Evolutionary conservation across 1,284 basidiomycete species (phyloP).

Genomic region (Ceratobasidium sp.): DNA sequence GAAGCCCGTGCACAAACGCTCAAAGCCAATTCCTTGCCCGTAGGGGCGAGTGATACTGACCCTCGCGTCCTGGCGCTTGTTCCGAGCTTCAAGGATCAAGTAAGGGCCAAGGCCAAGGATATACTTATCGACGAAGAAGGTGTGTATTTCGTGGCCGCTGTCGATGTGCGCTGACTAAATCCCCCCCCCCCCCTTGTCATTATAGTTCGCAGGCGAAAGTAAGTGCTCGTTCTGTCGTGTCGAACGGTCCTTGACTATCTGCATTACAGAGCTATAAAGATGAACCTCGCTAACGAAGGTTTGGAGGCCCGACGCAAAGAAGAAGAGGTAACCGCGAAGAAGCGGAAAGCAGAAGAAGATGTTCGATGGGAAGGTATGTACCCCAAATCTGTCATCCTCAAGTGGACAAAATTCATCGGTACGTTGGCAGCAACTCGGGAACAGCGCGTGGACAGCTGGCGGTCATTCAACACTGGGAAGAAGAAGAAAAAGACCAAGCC

Average conservation of each 20-base stretch:
- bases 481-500: slow-evolving; percentile 82
- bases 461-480: slow-evolving; percentile 65
- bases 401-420: slow-evolving; percentile 19
- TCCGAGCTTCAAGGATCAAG: slow-evolving; percentile 70
- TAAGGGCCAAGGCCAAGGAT: slow-evolving; percentile 77
- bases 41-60: slow-evolving; percentile 66
- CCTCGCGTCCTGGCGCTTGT: slow-evolving; percentile 64
- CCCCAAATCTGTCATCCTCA: slow-evolving; percentile 19
- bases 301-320: slow-evolving; percentile 85
- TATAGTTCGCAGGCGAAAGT: slow-evolving; percentile 75
- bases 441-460: slow-evolving; percentile 83
- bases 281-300: slow-evolving; percentile 87
- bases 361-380: slow-evolving; percentile 78
- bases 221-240: slow-evolving; percentile 51
- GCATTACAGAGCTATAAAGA: slow-evolving; percentile 74
- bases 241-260: neutral
- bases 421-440: slow-evolving; percentile 70
- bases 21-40: slow-evolving; percentile 68
- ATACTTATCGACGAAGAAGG: slow-evolving; percentile 81
- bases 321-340: slow-evolving; percentile 75
- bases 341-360: slow-evolving; percentile 85
- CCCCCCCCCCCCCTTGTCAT: too few relatives aligned
- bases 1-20: slow-evolving; percentile 73
- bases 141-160: neutral
- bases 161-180: neutral